Evolutionary conservation across 2,329 filamentous ascomycete species (phyloP), one percentile per base, ranked within the genome.

Genomic region (Cladosporium halotolerans): DNA sequence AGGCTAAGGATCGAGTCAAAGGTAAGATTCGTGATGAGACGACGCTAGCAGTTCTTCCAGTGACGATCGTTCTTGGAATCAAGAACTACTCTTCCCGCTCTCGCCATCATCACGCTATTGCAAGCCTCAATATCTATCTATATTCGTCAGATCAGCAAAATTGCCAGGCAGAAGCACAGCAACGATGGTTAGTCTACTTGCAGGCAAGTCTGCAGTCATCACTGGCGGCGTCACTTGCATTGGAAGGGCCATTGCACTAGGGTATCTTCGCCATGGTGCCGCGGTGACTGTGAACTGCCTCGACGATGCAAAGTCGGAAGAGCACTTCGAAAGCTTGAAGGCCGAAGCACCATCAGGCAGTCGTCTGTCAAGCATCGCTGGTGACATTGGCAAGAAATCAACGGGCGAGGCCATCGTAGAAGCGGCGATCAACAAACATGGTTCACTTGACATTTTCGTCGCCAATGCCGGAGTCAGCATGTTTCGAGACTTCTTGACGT

Each of bases 391-490:
- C 1, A 78, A 87, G 58, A 84, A 86, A 0, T 79, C 83, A 56
- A 92, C 89, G 0, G 88, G 87, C 9, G 73, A 77, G 41, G 72
- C 78, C 28, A 78, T 96, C 19, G 84, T 96, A 5, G 71, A 75
- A 11, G 76, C 78, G 59, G 83, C 86, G 0, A 84, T 91, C 1
- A 68, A 78, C 54, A 71, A 72, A 54, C 86, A 82, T 66, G 76
- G 78, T 10, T 65, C 72, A 39, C 55, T 79, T 39, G 74, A 79
- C 70, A 76, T 95, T 5, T 92, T 91, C 70, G 86, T 96, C 19
- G 88, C 83, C 68, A 96, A 96, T 73, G 90, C 90, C 3, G 90
- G 90, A 3, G 80, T 96, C 55, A 96, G 89, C 75, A 80, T 87
- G 58, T 96, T 96, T 71, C 84, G 86, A 55, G 88, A 95, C 59